Conservation (phyloP, 2,329 filamentous ascomycete species). For the Ceratocystis eucalypticola region DNA sequence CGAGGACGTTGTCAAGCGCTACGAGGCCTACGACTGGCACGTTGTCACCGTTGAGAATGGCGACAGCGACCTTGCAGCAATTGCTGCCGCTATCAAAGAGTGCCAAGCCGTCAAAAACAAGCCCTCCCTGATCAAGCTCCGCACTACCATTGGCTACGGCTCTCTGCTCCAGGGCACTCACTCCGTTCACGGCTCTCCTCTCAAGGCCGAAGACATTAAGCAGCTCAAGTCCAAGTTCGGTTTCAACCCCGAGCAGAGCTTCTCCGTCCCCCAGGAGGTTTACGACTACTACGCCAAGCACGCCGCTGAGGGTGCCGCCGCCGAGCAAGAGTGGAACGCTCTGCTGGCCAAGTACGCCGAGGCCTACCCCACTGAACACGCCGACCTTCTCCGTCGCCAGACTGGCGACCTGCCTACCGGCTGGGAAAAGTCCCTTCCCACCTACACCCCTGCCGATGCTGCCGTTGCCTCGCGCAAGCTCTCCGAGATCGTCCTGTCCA, state of each 20-base stretch:
- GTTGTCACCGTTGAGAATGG: slow-evolving; percentile 71
- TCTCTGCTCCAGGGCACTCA: slow-evolving; percentile 86
- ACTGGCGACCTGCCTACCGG: slow-evolving; percentile 77
- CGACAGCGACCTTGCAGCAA: slow-evolving; percentile 73
- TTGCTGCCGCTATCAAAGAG: slow-evolving; percentile 77
- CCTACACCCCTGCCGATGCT: slow-evolving; percentile 73
- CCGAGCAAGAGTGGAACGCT: slow-evolving; percentile 90
- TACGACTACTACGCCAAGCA: slow-evolving; percentile 84
- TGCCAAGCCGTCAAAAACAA: slow-evolving; percentile 85
- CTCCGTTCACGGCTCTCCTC: slow-evolving; percentile 88
- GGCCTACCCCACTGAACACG: slow-evolving; percentile 64
- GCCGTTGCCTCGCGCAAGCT: slow-evolving; percentile 91
- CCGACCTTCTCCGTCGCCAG: slow-evolving; percentile 69
- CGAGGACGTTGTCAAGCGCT: slow-evolving; percentile 87
- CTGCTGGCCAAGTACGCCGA: slow-evolving; percentile 74
- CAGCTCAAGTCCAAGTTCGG: slow-evolving; percentile 90
- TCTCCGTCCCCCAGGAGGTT: slow-evolving; percentile 86
- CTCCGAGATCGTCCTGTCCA: slow-evolving; percentile 82
- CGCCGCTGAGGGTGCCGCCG: slow-evolving; percentile 70
- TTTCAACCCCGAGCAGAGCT: slow-evolving; percentile 87
- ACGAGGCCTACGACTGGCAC: slow-evolving; percentile 97
- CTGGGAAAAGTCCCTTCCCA: slow-evolving; percentile 88
- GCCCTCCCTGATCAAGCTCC: slow-evolving; percentile 91
- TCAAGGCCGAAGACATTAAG: slow-evolving; percentile 89
- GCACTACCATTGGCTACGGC: slow-evolving; percentile 93